Evolutionary conservation across 164 flowering plant genomes (phyloP).

Genomic region (Annona squamosa): DNA sequence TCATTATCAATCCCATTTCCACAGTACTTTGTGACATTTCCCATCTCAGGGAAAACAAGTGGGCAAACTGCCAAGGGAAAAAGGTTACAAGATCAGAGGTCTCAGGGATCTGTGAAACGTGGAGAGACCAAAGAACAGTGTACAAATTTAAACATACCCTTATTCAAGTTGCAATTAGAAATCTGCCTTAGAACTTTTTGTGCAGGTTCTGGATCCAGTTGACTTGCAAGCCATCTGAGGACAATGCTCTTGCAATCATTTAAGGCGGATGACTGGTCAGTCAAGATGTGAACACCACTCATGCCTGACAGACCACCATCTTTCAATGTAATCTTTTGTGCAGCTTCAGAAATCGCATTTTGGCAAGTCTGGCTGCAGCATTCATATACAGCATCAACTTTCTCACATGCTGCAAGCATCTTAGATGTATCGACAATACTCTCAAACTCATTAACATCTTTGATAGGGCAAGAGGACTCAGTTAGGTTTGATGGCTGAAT

Average conservation of each 20-base stretch:
- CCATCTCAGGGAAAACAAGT: slow-evolving; percentile 57
- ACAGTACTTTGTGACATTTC: slow-evolving; percentile 48
- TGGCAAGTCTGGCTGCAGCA: slow-evolving; percentile 81
- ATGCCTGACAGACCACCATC: slow-evolving; percentile 37
- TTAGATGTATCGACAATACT: slow-evolving; percentile 51
- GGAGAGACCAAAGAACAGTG: no score
- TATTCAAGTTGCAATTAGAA: slow-evolving; percentile 84
- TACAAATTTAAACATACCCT: slow-evolving; percentile 37
- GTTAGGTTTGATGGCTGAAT: slow-evolving; percentile 68
- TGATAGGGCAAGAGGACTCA: slow-evolving; percentile 77
- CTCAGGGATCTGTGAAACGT: background rate
- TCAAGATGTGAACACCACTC: slow-evolving; percentile 23
- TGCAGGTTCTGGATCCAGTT: slow-evolving; percentile 53
- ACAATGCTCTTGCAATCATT: slow-evolving; percentile 73
- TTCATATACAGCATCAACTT: slow-evolving; percentile 79
- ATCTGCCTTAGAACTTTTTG: slow-evolving; percentile 75
- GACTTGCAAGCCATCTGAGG: slow-evolving; percentile 81
- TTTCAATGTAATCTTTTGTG: slow-evolving; percentile 45
- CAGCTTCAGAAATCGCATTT: slow-evolving; percentile 76
- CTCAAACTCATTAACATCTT: slow-evolving; percentile 65
- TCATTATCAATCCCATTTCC: slow-evolving; percentile 40
- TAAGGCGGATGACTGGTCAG: slow-evolving; percentile 36
- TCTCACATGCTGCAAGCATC: slow-evolving; percentile 66
- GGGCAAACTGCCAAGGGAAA: slow-evolving; percentile 68
- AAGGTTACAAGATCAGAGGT: background rate